Evolutionary conservation across 2,329 filamentous ascomycete genomes (phyloP), one percentile per base, ranked within the genome.

Genomic region (Torrubiellomyces zombiae): DNA sequence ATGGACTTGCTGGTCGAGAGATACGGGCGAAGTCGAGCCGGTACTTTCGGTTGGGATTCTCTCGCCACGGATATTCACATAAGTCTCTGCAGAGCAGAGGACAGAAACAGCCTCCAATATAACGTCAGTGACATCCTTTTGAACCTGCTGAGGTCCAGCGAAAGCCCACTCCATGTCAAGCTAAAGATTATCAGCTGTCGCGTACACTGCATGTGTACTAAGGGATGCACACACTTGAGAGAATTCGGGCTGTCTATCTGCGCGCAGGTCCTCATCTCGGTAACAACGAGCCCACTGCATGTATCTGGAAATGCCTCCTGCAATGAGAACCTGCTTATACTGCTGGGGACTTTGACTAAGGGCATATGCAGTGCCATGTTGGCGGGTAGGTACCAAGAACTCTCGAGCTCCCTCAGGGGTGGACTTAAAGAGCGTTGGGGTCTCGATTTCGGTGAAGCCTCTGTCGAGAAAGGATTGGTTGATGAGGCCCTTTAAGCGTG

Each of bases 251-350:
- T 98, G 89, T 20, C 89, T 65, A 47, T 98, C 91, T 1, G 86
- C 80, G 12, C 89, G 67, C 18, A 89, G 59, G 47, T 95, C 91
- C 45, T 98, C 89, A 42, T 98, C 91, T 9, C 89, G 74, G 51
- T 94, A 98, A 44, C 89, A 98, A 34, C 73, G 75, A 2, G 89
- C 91, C 53, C 94, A 82, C 41, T 98, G 89, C 49, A 76, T 91
- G 47, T 98, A 98, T 20, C 66, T 69, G 1, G 63, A 55, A 8
- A 94, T 66, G 0, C 86, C 86, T 32, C 79, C 78, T 0, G 83
- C 80, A 83, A 98, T 95, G 20, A 98, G 64, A 2, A 94, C 80
- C 54, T 98, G 89, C 54, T 98, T 98, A 47, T 95, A 98, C 48
- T 98, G 89, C 48, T 98, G 89, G 1, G 89, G 89, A 36, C 86